A percentile compares a stretch with the other conserved stretches of the same genome.
Evolutionary conservation across 192 early-diverging fungal species (phyloP).

Genomic region (Podila verticillata): DNA sequence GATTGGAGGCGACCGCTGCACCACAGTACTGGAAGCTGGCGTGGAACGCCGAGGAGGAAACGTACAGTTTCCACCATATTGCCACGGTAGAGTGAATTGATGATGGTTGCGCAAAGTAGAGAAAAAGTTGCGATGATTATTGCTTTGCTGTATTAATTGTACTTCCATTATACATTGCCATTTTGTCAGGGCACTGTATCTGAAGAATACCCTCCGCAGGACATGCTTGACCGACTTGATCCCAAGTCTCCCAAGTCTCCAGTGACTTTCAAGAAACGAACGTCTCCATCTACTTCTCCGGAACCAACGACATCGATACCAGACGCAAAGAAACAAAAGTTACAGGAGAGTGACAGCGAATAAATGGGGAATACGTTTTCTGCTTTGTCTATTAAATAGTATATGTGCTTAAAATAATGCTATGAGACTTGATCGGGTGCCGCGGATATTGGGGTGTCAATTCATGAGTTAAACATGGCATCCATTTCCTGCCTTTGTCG

Average conservation of each 20-base stretch:
- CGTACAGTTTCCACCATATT: slow-evolving; percentile 14
- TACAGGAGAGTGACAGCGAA: not conserved
- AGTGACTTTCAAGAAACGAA: not conserved
- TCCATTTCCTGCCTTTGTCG: slow-evolving; percentile 21
- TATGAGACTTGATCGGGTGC: not conserved
- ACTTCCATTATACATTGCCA: not conserved
- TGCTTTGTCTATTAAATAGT: not conserved
- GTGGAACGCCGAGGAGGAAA: slow-evolving; percentile 7
- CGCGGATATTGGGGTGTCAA: not conserved
- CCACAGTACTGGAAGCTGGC: slow-evolving; percentile 13
- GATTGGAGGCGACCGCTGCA: slow-evolving; percentile 4
- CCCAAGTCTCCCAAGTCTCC: not conserved
- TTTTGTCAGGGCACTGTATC: not conserved
- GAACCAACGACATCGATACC: not conserved
- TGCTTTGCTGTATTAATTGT: not conserved
- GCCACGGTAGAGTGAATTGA: slow-evolving; percentile 9
- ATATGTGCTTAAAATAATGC: not conserved
- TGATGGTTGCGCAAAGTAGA: not conserved
- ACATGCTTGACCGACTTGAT: not conserved
- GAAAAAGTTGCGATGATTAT: not conserved
- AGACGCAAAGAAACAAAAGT: not conserved
- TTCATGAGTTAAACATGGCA: slow-evolving; percentile 35
- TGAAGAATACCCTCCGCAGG: not conserved
- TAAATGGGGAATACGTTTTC: not conserved
- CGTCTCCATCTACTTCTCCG: not conserved